Percentiles rank a stretch among this genome's conserved stretches.
Conservation (phyloP, 2,329 filamentous ascomycete genomes). For the Penicillium vulpinum region DNA sequence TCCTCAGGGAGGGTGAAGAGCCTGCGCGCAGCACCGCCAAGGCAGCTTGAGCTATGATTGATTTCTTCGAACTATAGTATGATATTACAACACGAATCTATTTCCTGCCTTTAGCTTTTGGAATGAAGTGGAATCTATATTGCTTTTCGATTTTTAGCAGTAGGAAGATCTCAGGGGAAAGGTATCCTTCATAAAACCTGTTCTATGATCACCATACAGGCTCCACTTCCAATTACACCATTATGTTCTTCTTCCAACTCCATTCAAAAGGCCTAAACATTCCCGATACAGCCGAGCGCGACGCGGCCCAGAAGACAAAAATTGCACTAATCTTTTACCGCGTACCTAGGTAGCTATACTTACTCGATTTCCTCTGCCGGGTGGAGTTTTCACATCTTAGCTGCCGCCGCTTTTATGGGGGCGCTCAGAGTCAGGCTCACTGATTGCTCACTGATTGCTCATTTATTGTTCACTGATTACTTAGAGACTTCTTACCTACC, state of each 20-base stretch:
- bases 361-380: not conserved
- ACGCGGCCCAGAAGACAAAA: too few species aligned
- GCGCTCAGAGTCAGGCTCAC: not conserved
- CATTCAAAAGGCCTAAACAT: too few species aligned
- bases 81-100: not conserved
- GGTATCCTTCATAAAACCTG: too few species aligned
- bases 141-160: not conserved
- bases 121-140: not conserved
- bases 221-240: not conserved
- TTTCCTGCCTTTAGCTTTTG: not conserved
- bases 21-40: not conserved
- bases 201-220: too few species aligned
- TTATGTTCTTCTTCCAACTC: too few species aligned
- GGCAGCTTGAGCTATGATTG: not conserved
- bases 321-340: too few species aligned
- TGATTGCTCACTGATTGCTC: too few species aligned
- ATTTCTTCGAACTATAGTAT: not conserved
- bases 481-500: too few species aligned
- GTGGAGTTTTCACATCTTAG: not conserved
- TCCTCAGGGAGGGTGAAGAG: constrained; percentile 33
- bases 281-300: too few species aligned
- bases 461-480: too few species aligned
- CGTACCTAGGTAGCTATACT: not conserved
- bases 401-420: not conserved
- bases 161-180: not conserved